These are phyloP conservation scores for Choiromyces venosus DNA, from an alignment of 495 filamentous ascomycete genomes.

Conservation along the genomic window DNA sequence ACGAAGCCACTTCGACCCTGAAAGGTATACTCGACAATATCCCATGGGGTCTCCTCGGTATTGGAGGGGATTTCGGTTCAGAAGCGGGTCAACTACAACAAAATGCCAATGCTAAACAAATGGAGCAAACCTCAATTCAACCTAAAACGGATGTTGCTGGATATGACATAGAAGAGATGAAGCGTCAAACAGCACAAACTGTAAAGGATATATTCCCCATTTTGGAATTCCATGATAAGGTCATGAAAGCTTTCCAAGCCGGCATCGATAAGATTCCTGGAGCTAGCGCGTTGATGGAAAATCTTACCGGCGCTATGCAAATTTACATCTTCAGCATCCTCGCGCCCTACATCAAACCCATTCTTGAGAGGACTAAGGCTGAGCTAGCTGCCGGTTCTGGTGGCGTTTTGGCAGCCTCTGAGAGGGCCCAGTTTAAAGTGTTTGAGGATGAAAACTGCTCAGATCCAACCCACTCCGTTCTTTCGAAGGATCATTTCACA, in stretches of 20 bases:
- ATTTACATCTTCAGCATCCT: slow-evolving; percentile 78
- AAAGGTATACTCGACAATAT: slow-evolving; percentile 72
- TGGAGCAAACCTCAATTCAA: slow-evolving; percentile 49
- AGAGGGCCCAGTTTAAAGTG: slow-evolving; percentile 73
- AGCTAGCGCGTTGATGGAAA: slow-evolving; percentile 68
- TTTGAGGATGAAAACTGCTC: slow-evolving; percentile 67
- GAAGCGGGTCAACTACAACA: slow-evolving; percentile 62
- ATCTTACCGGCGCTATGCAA: slow-evolving; percentile 71
- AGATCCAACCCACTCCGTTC: slow-evolving; percentile 86
- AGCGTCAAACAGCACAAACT: slow-evolving; percentile 52
- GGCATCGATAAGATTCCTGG: slow-evolving; percentile 76
- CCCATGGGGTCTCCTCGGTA: slow-evolving; percentile 68
- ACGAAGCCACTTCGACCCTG: slow-evolving; percentile 58
- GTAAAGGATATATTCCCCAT: slow-evolving; percentile 75
- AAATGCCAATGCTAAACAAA: slow-evolving; percentile 67
- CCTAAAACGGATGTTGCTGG: slow-evolving; percentile 44
- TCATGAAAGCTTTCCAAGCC: slow-evolving; percentile 70
- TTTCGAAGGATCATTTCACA: slow-evolving; percentile 86
- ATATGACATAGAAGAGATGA: slow-evolving; percentile 44
- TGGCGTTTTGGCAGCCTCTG: slow-evolving; percentile 73
- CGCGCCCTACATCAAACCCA: slow-evolving; percentile 75
- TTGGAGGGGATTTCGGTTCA: slow-evolving; percentile 63
- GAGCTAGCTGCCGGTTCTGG: slow-evolving; percentile 75
- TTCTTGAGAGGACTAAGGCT: slow-evolving; percentile 75
- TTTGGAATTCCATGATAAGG: slow-evolving; percentile 79